Evolutionary conservation across 257 asterid species (phyloP).

Genomic region (Plantago ovata): DNA sequence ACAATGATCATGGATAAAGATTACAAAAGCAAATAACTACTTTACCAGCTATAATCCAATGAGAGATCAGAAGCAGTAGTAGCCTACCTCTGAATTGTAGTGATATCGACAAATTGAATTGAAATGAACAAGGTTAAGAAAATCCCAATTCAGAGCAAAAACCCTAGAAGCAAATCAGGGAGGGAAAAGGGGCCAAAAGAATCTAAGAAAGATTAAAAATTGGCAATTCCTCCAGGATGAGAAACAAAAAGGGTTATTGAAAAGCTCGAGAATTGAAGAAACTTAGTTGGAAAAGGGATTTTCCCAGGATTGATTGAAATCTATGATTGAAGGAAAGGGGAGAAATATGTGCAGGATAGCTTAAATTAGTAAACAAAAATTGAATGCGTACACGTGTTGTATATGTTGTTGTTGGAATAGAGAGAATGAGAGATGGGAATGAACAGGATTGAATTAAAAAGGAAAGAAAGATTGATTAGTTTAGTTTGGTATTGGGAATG

Average conservation of each 20-base stretch:
- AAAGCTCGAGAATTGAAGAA: not conserved
- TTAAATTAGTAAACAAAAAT: not conserved
- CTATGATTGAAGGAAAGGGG: constrained; percentile 5
- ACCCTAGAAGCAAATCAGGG: constrained; percentile 1
- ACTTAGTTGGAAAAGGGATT: not conserved
- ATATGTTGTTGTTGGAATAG: not conserved
- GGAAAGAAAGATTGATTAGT: too few species aligned
- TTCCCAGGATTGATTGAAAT: not conserved
- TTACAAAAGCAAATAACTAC: too few species aligned
- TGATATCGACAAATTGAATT: not conserved
- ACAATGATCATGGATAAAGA: too few species aligned
- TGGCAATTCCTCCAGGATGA: constrained; percentile 7
- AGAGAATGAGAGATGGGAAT: not conserved
- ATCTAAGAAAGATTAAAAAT: not conserved
- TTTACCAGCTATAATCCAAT: too few species aligned
- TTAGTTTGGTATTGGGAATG: too few species aligned
- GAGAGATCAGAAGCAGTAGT: too few species aligned
- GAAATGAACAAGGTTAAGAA: not conserved
- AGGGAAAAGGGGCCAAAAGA: constrained; percentile 5
- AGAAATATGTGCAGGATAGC: not conserved
- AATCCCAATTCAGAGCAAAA: not conserved
- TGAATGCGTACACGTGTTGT: not conserved
- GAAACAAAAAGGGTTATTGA: constrained; percentile 1
- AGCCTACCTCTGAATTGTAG: not conserved
- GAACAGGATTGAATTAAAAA: not conserved